Conservation (phyloP, 495 filamentous ascomycete species). For the Hyaloscypha bicolor region DNA sequence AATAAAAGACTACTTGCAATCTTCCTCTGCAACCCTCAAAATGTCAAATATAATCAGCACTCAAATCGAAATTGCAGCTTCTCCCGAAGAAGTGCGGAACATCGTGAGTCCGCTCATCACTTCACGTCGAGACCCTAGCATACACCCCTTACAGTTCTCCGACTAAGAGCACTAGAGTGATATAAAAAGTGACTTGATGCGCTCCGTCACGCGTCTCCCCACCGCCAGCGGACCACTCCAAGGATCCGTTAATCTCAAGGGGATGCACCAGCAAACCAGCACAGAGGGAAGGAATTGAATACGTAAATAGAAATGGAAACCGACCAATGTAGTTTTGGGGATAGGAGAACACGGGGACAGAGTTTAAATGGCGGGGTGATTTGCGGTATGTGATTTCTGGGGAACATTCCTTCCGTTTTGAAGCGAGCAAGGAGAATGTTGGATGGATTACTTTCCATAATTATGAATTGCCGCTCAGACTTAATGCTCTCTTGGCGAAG, state of each 20-base stretch:
- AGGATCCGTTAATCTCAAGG: conserved; percentile 7
- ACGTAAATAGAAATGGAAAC: neutral
- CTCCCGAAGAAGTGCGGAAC: conserved; percentile 10
- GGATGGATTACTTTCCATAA: conserved; percentile 17
- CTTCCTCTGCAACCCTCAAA: neutral
- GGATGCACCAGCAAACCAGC: neutral
- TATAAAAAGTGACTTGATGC: neutral
- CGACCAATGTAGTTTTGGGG: neutral
- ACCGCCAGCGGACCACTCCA: neutral
- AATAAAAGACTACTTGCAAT: neutral
- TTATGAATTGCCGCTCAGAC: neutral
- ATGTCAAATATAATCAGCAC: neutral
- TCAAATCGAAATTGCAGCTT: conserved; percentile 17
- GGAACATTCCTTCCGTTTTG: conserved; percentile 13
- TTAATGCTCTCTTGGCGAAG: conserved; percentile 7
- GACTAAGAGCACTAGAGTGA: conserved; percentile 7
- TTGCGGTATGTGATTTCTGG: conserved; percentile 7
- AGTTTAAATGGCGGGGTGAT: conserved; percentile 17
- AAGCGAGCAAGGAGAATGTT: conserved; percentile 9
- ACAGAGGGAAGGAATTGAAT: neutral
- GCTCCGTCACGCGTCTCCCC: conserved; percentile 8
- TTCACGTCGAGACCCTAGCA: neutral
- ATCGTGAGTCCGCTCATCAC: conserved; percentile 6
- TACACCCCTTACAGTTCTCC: neutral
- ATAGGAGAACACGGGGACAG: conserved; percentile 13